These are phyloP conservation scores for Rhododendron ferrugineum DNA, from an alignment of 148 eudicot genomes.

Conservation along the genomic window DNA sequence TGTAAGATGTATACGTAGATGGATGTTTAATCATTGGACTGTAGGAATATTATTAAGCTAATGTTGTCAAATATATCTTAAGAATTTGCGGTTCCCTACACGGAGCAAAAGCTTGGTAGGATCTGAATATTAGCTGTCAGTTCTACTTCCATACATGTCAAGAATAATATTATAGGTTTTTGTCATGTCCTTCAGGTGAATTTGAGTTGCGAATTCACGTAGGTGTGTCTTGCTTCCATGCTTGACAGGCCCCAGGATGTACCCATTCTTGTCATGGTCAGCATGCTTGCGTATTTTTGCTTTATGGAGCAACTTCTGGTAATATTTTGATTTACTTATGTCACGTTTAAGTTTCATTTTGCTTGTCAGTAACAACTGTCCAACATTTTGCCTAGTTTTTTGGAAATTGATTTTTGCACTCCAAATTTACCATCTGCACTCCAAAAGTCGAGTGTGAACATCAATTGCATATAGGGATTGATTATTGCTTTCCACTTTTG, in stretches of 20 bases:
- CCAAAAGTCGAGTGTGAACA: neutral
- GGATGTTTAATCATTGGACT: neutral
- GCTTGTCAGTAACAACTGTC: neutral
- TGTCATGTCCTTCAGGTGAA: neutral
- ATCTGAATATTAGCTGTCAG: neutral
- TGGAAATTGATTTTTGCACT: neutral
- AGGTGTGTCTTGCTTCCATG: neutral
- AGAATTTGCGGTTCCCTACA: neutral
- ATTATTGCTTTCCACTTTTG: neutral
- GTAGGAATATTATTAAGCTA: neutral
- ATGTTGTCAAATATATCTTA: neutral
- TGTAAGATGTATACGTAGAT: neutral
- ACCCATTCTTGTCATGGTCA: slow-evolving; percentile 48
- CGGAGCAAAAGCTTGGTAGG: neutral
- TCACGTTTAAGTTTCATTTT: neutral
- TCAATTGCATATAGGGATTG: neutral
- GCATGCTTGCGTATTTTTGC: slow-evolving; percentile 52
- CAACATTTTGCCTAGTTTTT: neutral
- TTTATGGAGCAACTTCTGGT: slow-evolving; percentile 64
- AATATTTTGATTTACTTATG: neutral
- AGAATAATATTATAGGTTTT: neutral
- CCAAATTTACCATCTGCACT: neutral
- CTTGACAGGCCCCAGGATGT: slow-evolving; percentile 49
- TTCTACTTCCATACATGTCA: neutral
- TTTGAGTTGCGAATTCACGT: neutral